These are phyloP conservation scores for Pelargonium nanum DNA, from an alignment of 345 rosid species.

Conservation along the genomic window DNA sequence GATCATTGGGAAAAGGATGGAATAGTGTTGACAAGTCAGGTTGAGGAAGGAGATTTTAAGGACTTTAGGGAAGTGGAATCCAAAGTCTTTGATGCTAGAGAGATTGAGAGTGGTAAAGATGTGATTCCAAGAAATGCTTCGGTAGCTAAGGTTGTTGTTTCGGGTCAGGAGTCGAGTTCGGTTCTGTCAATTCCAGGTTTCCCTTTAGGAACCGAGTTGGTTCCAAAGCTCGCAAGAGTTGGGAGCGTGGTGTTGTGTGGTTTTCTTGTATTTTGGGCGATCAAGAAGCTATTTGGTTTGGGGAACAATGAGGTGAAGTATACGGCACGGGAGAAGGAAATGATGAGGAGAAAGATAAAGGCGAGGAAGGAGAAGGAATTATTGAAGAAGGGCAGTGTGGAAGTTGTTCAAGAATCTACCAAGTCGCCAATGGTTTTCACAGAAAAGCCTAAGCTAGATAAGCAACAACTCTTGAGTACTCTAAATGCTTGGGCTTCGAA, in stretches of 20 bases:
- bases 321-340: conserved; percentile 67
- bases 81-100: conserved; percentile 39
- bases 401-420: conserved; percentile 34
- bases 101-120: conserved; percentile 47
- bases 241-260: conserved; percentile 44
- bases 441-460: conserved; percentile 59
- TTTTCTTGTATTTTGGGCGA: conserved; percentile 39
- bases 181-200: conserved; percentile 24
- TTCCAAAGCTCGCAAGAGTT: conserved; percentile 29
- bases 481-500: conserved; percentile 28
- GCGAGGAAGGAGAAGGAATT: conserved; percentile 47
- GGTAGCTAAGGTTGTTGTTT: conserved; percentile 51
- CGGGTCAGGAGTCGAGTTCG: conserved; percentile 25
- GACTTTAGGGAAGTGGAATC: conserved; percentile 28
- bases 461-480: conserved; percentile 40
- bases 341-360: conserved; percentile 78
- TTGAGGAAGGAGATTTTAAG: conserved; percentile 17
- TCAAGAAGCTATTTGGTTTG: conserved; percentile 30
- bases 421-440: conserved; percentile 18
- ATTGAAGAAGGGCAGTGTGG: conserved; percentile 36
- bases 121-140: conserved; percentile 60
- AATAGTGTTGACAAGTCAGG: conserved; percentile 31
- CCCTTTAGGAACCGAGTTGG: conserved; percentile 23
- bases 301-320: conserved; percentile 27
- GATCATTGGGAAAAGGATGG: conserved; percentile 49